Percentiles rank a stretch among this genome's conserved stretches.
phyloP scores from a whole-genome alignment of 192 early-diverging fungal genomes.

The Podila verticillata region DNA sequence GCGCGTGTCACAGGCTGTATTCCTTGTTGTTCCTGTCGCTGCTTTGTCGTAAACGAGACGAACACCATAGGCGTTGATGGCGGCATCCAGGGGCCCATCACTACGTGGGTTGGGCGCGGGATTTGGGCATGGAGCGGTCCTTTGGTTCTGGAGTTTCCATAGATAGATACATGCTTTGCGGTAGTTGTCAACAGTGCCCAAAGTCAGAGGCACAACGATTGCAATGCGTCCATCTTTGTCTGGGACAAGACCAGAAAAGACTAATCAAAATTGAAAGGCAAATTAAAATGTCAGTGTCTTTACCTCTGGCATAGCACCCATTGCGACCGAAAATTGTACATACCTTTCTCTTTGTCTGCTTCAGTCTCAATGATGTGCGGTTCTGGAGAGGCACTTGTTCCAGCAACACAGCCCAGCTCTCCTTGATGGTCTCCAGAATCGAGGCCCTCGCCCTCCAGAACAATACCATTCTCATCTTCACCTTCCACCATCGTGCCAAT shows the following conservation, averaged over 20 bases:
- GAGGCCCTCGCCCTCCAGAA: too few relatives aligned
- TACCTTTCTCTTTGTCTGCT: too few relatives aligned
- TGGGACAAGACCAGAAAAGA: not conserved
- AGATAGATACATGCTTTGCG: constrained; percentile 12
- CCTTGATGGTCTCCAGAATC: too few relatives aligned
- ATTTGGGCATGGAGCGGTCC: constrained; percentile 6
- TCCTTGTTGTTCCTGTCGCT: not conserved
- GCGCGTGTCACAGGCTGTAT: not conserved
- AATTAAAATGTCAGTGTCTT: not conserved
- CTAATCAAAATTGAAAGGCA: not conserved
- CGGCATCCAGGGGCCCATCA: constrained; percentile 5
- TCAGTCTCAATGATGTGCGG: too few relatives aligned
- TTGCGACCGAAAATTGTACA: too few relatives aligned
- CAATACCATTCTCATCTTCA: too few relatives aligned
- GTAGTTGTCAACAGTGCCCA: constrained; percentile 7
- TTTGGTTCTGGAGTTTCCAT: constrained; percentile 10
- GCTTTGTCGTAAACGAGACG: constrained; percentile 4
- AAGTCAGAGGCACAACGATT: constrained; percentile 2
- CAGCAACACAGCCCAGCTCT: too few relatives aligned
- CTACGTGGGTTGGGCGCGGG: constrained; percentile 18
- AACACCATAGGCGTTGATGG: constrained; percentile 8
- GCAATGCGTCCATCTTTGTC: constrained; percentile 6
- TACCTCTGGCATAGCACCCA: not conserved
- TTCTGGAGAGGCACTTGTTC: too few relatives aligned
- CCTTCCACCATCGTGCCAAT: too few relatives aligned